Conservation (phyloP, 345 rosid species). For the Triadica sebifera region DNA sequence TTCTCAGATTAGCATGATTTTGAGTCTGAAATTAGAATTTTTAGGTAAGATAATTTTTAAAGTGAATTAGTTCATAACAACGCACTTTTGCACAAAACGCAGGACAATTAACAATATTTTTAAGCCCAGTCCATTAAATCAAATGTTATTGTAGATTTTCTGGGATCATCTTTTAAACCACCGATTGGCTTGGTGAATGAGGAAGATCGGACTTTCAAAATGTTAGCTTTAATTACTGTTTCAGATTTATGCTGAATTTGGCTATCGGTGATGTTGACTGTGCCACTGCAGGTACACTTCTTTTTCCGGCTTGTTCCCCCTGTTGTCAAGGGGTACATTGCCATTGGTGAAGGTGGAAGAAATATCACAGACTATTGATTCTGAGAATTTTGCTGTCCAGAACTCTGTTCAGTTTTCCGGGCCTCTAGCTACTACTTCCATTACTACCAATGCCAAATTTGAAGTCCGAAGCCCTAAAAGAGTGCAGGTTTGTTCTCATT, state of each 20-base stretch:
- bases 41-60: too few species aligned
- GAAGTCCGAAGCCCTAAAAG: slow-evolving; percentile 87
- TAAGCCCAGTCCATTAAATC: too few species aligned
- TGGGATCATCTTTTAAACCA: too few species aligned
- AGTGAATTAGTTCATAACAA: too few species aligned
- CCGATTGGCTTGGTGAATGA: background rate
- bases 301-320: slow-evolving; percentile 69
- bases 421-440: slow-evolving; percentile 73
- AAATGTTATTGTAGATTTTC: too few species aligned
- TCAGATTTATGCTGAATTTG: background rate
- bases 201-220: background rate
- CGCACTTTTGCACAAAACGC: too few species aligned
- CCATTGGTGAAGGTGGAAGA: slow-evolving; percentile 76
- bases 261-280: background rate
- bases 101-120: too few species aligned
- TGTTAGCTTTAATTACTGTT: background rate
- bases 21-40: too few species aligned
- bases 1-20: too few species aligned
- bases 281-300: slow-evolving; percentile 67
- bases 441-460: slow-evolving; percentile 82
- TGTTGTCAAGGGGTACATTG: slow-evolving; percentile 62
- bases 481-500: slow-evolving; percentile 56
- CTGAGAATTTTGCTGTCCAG: slow-evolving; percentile 71
- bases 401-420: slow-evolving; percentile 74
- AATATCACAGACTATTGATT: slow-evolving; percentile 90